These are phyloP conservation scores for Chrysochromulina tobinii DNA, from an alignment of 78 protist species.

Conservation along the genomic window DNA sequence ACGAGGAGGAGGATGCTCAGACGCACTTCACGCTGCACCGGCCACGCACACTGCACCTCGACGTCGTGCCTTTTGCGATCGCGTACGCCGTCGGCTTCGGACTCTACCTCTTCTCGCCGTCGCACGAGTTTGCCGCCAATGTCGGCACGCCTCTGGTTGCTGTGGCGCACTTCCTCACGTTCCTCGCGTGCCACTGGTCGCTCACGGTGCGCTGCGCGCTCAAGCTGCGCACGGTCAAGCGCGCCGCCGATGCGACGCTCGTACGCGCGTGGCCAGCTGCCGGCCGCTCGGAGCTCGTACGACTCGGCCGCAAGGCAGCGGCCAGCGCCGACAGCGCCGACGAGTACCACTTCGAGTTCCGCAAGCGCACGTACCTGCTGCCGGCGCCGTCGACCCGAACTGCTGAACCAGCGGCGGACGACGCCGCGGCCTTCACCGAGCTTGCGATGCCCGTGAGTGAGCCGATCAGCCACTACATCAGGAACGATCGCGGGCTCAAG, in stretches of 20 bases:
- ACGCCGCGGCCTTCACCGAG: neutral
- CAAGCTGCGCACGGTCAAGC: neutral
- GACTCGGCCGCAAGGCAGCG: neutral
- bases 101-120: neutral
- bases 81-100: neutral
- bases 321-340: neutral
- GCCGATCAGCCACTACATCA: neutral
- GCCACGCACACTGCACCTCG: neutral
- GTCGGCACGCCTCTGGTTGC: neutral
- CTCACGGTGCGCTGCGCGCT: neutral
- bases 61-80: neutral
- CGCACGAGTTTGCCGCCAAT: no score
- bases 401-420: neutral
- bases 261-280: neutral
- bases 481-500: neutral
- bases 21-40: neutral
- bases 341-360: neutral
- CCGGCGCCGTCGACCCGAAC: neutral
- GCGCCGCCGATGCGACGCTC: neutral
- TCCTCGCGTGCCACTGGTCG: constrained; percentile 9
- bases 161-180: neutral
- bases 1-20: neutral
- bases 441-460: neutral
- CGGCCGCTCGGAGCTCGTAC: neutral
- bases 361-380: constrained; percentile 3